Evolutionary conservation across 306 rosid genomes (phyloP).

Genomic region (Malus orientalis): DNA sequence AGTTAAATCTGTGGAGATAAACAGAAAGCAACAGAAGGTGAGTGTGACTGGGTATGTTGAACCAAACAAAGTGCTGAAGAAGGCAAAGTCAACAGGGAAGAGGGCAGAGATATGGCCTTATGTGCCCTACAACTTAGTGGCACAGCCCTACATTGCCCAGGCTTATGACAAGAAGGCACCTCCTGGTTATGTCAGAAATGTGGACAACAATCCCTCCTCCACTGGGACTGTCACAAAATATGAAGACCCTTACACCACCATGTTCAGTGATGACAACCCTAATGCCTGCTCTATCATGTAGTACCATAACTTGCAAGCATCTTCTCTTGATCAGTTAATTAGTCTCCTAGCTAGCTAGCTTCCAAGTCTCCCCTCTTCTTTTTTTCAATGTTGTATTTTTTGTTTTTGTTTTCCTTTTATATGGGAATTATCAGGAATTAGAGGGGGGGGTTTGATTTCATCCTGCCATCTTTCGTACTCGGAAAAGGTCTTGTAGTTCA

Average conservation of each 20-base stretch:
- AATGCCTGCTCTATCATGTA: constrained; percentile 96
- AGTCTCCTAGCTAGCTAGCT: background rate
- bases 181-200: constrained; percentile 83
- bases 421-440: constrained; percentile 25
- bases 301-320: background rate
- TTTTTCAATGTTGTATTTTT: constrained; percentile 2
- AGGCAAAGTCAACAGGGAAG: constrained; percentile 88
- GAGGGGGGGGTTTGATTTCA: constrained; percentile 7
- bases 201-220: constrained; percentile 40
- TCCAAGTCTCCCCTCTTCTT: background rate
- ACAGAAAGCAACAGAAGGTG: constrained; percentile 93
- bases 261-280: constrained; percentile 98
- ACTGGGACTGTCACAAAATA: constrained; percentile 47
- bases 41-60: constrained; percentile 78
- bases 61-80: constrained; percentile 84
- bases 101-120: constrained; percentile 95
- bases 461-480: background rate
- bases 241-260: constrained; percentile 76
- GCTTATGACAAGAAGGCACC: constrained; percentile 98
- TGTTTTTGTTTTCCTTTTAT: constrained; percentile 14
- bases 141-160: constrained; percentile 71
- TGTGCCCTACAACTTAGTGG: constrained; percentile 78
- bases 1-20: constrained; percentile 85
- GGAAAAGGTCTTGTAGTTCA: background rate
- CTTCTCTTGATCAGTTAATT: background rate